These are phyloP conservation scores for Calonectria montana DNA, from an alignment of 2,329 filamentous ascomycete species.

Conservation along the genomic window DNA sequence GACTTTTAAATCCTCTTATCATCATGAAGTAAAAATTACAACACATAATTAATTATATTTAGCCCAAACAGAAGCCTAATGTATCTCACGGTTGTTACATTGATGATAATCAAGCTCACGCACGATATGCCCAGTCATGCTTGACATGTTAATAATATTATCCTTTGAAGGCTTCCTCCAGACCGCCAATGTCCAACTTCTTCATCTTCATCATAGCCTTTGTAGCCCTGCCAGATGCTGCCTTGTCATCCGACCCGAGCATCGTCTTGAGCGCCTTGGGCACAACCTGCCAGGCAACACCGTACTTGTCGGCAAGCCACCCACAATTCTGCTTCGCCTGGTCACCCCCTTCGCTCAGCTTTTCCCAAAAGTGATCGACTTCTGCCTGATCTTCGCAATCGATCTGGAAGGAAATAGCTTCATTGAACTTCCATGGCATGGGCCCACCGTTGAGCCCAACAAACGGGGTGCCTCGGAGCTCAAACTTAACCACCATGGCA, in stretches of 20 bases:
- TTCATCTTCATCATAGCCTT: conserved; percentile 55
- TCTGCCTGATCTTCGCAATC: conserved; percentile 58
- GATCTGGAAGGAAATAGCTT: conserved; percentile 57
- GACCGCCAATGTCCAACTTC: conserved; percentile 54
- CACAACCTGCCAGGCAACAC: conserved; percentile 60
- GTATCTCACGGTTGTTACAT: too few species aligned
- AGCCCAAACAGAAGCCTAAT: background rate
- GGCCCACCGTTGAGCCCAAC: conserved; percentile 58
- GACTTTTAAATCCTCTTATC: background rate
- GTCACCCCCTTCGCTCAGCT: conserved; percentile 54
- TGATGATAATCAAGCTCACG: background rate
- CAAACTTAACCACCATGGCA: conserved; percentile 52
- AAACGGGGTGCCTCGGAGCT: conserved; percentile 53
- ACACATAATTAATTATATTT: background rate
- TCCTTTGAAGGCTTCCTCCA: conserved; percentile 49
- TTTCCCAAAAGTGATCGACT: conserved; percentile 60
- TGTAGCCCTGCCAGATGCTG: conserved; percentile 45
- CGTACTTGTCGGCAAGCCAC: conserved; percentile 59
- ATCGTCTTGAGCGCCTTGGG: conserved; percentile 51
- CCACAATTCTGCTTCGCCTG: conserved; percentile 53
- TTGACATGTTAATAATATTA: background rate
- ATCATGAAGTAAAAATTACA: background rate
- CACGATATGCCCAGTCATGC: background rate
- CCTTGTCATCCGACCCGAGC: conserved; percentile 49
- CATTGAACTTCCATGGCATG: conserved; percentile 50